Evolutionary conservation across 371 early-diverging fungal species (phyloP).

Genomic region (Synchytrium microbalum): DNA sequence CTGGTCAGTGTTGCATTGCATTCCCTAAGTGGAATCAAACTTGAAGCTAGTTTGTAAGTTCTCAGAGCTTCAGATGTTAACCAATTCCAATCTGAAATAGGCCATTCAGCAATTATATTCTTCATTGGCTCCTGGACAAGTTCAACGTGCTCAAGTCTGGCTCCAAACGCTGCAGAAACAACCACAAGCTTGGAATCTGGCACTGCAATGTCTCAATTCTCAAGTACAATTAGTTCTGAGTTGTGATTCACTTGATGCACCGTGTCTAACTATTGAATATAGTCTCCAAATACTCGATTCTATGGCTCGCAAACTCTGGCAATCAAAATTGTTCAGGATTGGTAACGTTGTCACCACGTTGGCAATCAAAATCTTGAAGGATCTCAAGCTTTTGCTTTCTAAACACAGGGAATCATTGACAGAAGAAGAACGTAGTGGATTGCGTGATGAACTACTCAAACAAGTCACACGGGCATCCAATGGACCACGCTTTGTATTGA

Average conservation of each 20-base stretch:
- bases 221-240: background rate
- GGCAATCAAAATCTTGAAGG: slow-evolving; percentile 29
- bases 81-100: background rate
- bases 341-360: background rate
- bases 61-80: background rate
- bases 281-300: background rate
- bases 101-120: background rate
- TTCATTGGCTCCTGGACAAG: background rate
- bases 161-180: background rate
- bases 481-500: slow-evolving; percentile 56
- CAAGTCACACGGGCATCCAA: slow-evolving; percentile 51
- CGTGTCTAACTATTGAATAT: background rate
- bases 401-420: background rate
- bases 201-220: background rate
- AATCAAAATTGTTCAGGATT: background rate
- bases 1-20: background rate
- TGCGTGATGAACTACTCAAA: slow-evolving; percentile 48
- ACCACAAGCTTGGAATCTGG: background rate
- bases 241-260: background rate
- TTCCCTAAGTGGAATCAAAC: background rate
- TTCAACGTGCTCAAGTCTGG: background rate
- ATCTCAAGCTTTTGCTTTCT: slow-evolving; percentile 27
- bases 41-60: too few relatives aligned
- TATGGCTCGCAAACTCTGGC: background rate
- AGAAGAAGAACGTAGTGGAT: background rate